A percentile compares a stretch with the other conserved stretches of the same genome.
These are phyloP conservation scores for Mortierella sp. DNA, from an alignment of 371 early-diverging fungal genomes.

Conservation along the genomic window DNA sequence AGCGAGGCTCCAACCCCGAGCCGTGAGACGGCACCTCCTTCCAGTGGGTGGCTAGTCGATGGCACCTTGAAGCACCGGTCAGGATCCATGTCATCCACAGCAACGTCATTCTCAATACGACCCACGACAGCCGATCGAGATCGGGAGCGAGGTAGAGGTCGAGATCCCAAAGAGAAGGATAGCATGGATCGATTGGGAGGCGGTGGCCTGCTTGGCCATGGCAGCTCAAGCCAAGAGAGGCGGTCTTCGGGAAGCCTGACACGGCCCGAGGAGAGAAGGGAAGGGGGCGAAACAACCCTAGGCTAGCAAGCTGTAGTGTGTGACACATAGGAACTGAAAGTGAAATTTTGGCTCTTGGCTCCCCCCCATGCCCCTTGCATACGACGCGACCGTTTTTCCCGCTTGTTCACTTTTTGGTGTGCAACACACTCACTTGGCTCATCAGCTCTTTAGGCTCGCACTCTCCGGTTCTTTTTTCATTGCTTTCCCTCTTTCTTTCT, in stretches of 20 bases:
- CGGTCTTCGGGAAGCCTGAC: constrained; percentile 6
- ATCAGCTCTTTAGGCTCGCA: too few relatives aligned
- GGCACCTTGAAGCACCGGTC: constrained; percentile 11
- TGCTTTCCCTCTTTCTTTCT: too few relatives aligned
- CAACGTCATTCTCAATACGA: constrained; percentile 9
- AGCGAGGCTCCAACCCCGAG: constrained; percentile 39
- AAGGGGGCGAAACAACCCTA: too few relatives aligned
- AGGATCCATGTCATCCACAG: constrained; percentile 16
- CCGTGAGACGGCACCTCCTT: constrained; percentile 16
- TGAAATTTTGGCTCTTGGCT: too few relatives aligned
- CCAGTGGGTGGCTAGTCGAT: constrained; percentile 1
- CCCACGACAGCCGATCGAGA: constrained; percentile 2
- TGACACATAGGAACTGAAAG: too few relatives aligned
- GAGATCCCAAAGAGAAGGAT: background rate
- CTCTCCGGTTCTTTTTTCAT: too few relatives aligned
- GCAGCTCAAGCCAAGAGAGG: background rate
- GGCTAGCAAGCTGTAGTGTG: too few relatives aligned
- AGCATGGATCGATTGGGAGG: constrained; percentile 2
- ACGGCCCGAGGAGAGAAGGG: background rate
- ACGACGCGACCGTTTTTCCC: too few relatives aligned
- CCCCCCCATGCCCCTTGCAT: too few relatives aligned
- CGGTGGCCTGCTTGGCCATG: background rate
- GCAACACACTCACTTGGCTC: too few relatives aligned
- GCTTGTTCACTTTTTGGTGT: too few relatives aligned
- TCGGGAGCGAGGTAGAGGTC: constrained; percentile 12